Evolutionary conservation across 352 stramenopile species (phyloP), one percentile per base, ranked within the genome.

Genomic region (Blastocystis sp.): DNA sequence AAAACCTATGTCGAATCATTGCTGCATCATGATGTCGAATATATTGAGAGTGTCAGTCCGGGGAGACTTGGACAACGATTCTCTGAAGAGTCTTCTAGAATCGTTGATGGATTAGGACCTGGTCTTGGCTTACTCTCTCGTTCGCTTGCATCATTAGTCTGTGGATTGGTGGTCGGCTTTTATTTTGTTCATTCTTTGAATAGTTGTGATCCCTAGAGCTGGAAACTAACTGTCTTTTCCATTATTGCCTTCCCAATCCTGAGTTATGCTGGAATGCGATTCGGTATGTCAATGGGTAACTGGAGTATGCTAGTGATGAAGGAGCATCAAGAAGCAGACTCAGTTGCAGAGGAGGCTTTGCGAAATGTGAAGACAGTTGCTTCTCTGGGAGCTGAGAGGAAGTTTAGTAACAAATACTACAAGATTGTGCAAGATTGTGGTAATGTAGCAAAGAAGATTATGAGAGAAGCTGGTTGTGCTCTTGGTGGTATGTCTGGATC

Each of bases 291-390:
- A 54, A 87, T 87, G 65, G 21, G 56, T 27, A 39, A 27, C 3
- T 87, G 59, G 77, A 87, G 42, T 27, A 14, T 74, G 37, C 21
- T 37, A 14, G 32, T 32, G 43, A 74, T 87, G 77, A 71, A 39
- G 12, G 77, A 87, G 5, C 59, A 87, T 51, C 57, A 78, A 39
- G 46, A 93, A 61, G 92, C 91, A 35, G 92, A 92, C 35, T 90
- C 91, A 0, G 80, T 94, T n/a, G 91, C 91, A 0, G 91, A 95
- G 66, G 92, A 94, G 49, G 88, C 90, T 0, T 88, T 94, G 35
- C 89, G 90, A 58, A 94, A 93, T 61, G 90, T 93, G 4, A 91
- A 91, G 32, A 94, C 92, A 0, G 92, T 94, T 43, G 90, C 93
- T 89, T 92, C 92, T 89, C 93, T 94, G 89, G 93, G 93, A 78